phyloP scores from a whole-genome alignment of 2,329 filamentous ascomycete species.

The Fusarium sp. region DNA sequence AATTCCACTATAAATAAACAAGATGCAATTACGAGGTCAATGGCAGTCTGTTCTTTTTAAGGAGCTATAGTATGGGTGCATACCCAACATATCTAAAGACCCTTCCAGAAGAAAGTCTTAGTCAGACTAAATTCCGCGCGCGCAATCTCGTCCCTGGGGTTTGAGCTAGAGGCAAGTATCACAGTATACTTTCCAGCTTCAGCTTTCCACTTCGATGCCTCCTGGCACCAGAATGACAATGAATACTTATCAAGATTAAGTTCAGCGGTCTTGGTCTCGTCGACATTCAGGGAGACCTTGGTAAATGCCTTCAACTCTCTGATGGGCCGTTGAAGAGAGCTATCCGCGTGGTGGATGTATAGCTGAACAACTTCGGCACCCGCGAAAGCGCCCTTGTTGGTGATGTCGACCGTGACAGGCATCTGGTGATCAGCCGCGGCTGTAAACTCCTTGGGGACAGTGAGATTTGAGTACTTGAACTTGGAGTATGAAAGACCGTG shows the following conservation, averaged over 20 bases:
- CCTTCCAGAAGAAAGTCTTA: conserved; percentile 25
- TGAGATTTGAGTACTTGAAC: conserved; percentile 60
- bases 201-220: conserved; percentile 26
- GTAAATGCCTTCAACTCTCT: conserved; percentile 28
- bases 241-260: conserved; percentile 31
- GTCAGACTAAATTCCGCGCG: conserved; percentile 1
- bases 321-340: conserved; percentile 21
- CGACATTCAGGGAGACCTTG: neutral
- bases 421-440: conserved; percentile 5
- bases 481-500: conserved; percentile 76
- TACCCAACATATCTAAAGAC: neutral
- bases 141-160: conserved; percentile 24
- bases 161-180: conserved; percentile 33
- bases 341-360: conserved; percentile 20
- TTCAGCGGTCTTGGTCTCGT: neutral
- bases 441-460: neutral
- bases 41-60: neutral
- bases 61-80: rapidly evolving
- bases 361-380: conserved; percentile 32
- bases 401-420: conserved; percentile 19
- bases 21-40: neutral
- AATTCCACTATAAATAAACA: neutral
- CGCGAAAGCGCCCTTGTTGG: conserved; percentile 4
- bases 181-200: conserved; percentile 29
- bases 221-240: conserved; percentile 30